These are phyloP conservation scores for Sesbania bispinosa DNA, from an alignment of 306 rosid species.

Conservation along the genomic window DNA sequence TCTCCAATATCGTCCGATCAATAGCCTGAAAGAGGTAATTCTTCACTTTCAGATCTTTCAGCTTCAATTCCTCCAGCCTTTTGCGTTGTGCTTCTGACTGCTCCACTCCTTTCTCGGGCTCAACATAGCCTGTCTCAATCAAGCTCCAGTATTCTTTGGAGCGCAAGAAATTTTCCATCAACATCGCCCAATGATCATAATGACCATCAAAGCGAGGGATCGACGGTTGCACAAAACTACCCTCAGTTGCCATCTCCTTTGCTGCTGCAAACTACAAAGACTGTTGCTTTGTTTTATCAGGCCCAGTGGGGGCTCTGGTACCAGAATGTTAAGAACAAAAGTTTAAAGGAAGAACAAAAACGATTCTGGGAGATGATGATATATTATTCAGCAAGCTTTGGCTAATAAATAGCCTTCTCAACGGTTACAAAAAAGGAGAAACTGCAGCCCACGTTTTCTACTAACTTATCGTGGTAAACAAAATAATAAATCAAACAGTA, in stretches of 20 bases:
- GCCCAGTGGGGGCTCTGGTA: too few species aligned
- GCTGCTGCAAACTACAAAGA: too few species aligned
- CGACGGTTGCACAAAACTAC: neutral
- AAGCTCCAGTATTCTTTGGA: neutral
- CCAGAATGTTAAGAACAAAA: too few species aligned
- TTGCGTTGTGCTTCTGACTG: neutral
- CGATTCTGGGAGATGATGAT: too few species aligned
- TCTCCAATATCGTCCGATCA: neutral
- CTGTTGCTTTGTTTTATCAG: too few species aligned
- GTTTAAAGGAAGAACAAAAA: too few species aligned
- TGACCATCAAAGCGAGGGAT: neutral
- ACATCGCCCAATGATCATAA: neutral
- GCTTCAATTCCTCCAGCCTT: neutral
- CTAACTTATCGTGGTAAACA: too few species aligned
- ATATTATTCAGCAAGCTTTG: too few species aligned
- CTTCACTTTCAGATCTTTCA: neutral
- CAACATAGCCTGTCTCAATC: neutral
- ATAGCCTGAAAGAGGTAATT: neutral
- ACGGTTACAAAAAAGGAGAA: too few species aligned
- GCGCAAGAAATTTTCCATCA: neutral
- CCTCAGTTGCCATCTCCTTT: neutral
- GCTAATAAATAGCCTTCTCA: too few species aligned
- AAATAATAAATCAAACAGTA: too few species aligned
- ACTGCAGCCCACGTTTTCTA: too few species aligned
- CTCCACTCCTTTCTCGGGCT: neutral